These are phyloP conservation scores for Talaromyces proteolyticus DNA, from an alignment of 495 filamentous ascomycete species.

Conservation along the genomic window DNA sequence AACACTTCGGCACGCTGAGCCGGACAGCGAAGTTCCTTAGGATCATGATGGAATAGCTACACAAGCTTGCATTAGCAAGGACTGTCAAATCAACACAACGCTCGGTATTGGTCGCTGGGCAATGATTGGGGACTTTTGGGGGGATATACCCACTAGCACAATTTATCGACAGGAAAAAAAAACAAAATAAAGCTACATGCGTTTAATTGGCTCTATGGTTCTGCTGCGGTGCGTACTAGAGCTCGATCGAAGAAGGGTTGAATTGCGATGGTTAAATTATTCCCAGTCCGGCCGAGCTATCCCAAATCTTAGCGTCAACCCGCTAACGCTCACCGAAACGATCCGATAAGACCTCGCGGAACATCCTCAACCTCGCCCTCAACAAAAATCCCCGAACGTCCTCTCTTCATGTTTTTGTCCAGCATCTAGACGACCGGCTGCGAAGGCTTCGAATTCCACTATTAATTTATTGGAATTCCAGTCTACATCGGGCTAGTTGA, in stretches of 20 bases:
- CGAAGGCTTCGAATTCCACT: background rate
- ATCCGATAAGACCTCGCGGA: background rate
- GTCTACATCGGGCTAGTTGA: background rate
- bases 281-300: background rate
- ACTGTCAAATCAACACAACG: too few species aligned
- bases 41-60: constrained; percentile 12
- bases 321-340: constrained; percentile 7
- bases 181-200: too few species aligned
- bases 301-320: background rate
- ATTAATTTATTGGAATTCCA: background rate
- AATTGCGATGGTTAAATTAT: too few species aligned
- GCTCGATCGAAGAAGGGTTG: too few species aligned
- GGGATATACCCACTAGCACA: too few species aligned
- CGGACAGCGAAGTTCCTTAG: constrained; percentile 21
- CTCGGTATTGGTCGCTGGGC: too few species aligned
- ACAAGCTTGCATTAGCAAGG: background rate
- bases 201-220: too few species aligned
- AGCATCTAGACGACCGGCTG: background rate
- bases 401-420: background rate
- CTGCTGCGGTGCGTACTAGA: too few species aligned
- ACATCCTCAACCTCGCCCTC: constrained; percentile 5
- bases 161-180: too few species aligned
- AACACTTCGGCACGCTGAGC: constrained; percentile 21
- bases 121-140: too few species aligned
- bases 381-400: background rate